A percentile compares a stretch with the other conserved stretches of the same genome.
These are phyloP conservation scores for Syncephalastrum sp. DNA, from an alignment of 371 early-diverging fungal genomes.

Conservation along the genomic window DNA sequence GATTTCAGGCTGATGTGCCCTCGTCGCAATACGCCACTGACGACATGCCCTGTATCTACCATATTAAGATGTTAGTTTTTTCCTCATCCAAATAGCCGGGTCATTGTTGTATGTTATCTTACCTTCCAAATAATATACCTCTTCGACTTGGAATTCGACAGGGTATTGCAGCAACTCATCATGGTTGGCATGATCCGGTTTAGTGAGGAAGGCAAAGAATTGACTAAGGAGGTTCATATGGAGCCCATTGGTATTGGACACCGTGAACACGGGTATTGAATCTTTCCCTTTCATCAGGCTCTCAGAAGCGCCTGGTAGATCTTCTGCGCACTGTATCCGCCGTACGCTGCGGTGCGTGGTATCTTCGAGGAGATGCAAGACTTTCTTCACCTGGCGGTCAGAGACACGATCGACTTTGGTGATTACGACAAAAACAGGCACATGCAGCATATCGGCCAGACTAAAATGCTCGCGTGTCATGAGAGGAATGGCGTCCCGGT, in stretches of 20 bases:
- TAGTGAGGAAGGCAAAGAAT: conserved; percentile 73
- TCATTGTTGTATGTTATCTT: conserved; percentile 36
- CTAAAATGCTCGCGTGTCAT: conserved; percentile 93
- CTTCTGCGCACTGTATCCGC: conserved; percentile 41
- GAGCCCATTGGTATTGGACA: conserved; percentile 87
- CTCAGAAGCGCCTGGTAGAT: conserved; percentile 68
- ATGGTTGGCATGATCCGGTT: conserved; percentile 31
- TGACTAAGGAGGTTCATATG: conserved; percentile 73
- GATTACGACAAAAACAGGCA: conserved; percentile 86
- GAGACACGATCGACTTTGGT: conserved; percentile 92
- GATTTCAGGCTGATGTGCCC: conserved; percentile 44
- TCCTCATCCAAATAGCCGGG: not conserved
- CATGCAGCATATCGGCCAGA: conserved; percentile 74
- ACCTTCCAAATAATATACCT: conserved; percentile 85
- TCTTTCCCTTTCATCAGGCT: conserved; percentile 54
- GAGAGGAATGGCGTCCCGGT: conserved; percentile 76
- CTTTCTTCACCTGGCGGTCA: conserved; percentile 70
- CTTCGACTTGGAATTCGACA: conserved; percentile 83
- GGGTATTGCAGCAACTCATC: conserved; percentile 50
- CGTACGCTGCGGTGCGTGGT: conserved; percentile 50
- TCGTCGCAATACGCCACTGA: conserved; percentile 55
- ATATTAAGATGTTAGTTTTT: not conserved
- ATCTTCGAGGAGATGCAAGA: conserved; percentile 27
- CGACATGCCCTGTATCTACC: conserved; percentile 53
- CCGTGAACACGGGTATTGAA: conserved; percentile 81